Conservation (phyloP, 140 eudicot genomes). For the Oenanthe javanica region DNA sequence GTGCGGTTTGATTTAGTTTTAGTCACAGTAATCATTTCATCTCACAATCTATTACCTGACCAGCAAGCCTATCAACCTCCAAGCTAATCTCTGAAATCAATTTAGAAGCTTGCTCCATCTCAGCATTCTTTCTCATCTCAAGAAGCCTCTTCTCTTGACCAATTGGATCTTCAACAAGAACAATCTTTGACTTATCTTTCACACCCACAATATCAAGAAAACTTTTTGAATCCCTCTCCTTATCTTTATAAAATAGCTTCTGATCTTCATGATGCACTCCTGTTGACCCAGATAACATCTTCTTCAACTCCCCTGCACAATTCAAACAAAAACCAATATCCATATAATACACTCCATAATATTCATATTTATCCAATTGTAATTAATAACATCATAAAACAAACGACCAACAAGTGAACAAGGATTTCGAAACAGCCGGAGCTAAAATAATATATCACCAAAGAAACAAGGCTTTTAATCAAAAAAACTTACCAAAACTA, state of each 20-base stretch:
- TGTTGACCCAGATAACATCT: conserved; percentile 52
- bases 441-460: no score
- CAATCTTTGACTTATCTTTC: conserved; percentile 55
- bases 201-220: conserved; percentile 56
- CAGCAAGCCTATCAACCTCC: conserved; percentile 52
- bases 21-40: background rate
- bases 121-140: conserved; percentile 46
- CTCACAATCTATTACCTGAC: conserved; percentile 30
- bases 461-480: no score
- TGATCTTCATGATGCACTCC: conserved; percentile 71
- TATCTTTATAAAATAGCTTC: conserved; percentile 42
- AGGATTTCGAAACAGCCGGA: no score
- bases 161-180: conserved; percentile 44
- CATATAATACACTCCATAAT: background rate
- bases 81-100: conserved; percentile 35
- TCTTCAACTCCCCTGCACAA: conserved; percentile 56
- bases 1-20: background rate
- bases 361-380: no score
- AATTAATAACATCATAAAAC: no score
- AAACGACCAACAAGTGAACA: no score
- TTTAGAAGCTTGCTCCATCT: conserved; percentile 34
- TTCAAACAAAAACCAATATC: background rate
- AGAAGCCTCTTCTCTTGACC: conserved; percentile 51
- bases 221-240: conserved; percentile 49
- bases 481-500: conserved; percentile 27